phyloP scores from a whole-genome alignment of 75 land plant species.

The Adiantum capillusveneris region DNA sequence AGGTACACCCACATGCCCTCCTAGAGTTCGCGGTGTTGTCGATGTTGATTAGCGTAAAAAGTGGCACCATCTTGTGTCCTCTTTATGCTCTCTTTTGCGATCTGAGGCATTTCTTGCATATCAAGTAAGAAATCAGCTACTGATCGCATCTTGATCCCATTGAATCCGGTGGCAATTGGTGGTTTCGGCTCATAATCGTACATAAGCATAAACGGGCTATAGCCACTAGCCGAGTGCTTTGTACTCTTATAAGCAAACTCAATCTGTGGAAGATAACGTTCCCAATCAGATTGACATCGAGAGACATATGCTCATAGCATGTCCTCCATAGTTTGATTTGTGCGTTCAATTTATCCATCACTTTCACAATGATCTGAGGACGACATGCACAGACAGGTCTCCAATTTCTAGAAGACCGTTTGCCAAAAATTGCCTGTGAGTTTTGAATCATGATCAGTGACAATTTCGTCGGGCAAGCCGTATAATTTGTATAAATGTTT shows the following conservation, averaged over 20 bases:
- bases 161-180: background rate
- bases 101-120: too few relatives aligned
- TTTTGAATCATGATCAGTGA: slow-evolving; percentile 14
- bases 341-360: slow-evolving; percentile 25
- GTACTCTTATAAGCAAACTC: slow-evolving; percentile 16
- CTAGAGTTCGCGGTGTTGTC: too few relatives aligned
- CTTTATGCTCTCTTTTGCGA: too few relatives aligned
- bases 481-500: slow-evolving; percentile 13
- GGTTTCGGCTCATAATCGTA: background rate
- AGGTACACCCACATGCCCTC: too few relatives aligned
- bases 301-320: background rate
- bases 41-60: too few relatives aligned
- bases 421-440: slow-evolving; percentile 22
- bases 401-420: slow-evolving; percentile 14
- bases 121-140: too few relatives aligned
- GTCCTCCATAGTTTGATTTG: slow-evolving; percentile 23
- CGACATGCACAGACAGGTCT: slow-evolving; percentile 11
- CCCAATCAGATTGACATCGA: slow-evolving; percentile 4
- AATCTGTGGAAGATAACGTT: slow-evolving; percentile 2
- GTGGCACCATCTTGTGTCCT: too few relatives aligned
- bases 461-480: slow-evolving; percentile 17
- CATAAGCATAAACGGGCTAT: slow-evolving; percentile 2
- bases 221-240: background rate
- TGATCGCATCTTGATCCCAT: too few relatives aligned
- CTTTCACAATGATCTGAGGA: slow-evolving; percentile 17